phyloP scores from a whole-genome alignment of 768 basidiomycete genomes.

The Phallus indusiatus region DNA sequence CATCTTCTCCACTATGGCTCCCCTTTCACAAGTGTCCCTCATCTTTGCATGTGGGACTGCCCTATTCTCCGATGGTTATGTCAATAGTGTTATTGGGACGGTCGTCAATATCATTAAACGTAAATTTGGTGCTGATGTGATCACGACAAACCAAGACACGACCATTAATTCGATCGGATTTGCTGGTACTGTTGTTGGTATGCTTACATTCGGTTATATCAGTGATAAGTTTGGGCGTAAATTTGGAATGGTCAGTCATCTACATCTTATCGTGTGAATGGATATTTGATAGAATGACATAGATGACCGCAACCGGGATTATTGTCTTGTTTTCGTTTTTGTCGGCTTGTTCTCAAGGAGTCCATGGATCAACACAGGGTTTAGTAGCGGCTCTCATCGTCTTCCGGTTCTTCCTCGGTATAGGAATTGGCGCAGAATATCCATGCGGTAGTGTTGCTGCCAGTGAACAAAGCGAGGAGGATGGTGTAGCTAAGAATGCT shows the following conservation, averaged over 20 bases:
- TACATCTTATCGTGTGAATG: background rate
- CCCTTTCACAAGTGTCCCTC: slow-evolving; percentile 55
- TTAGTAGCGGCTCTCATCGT: slow-evolving; percentile 26
- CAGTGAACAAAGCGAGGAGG: slow-evolving; percentile 30
- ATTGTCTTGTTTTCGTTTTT: slow-evolving; percentile 28
- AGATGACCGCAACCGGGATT: slow-evolving; percentile 24
- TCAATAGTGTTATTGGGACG: slow-evolving; percentile 15
- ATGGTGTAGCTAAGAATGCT: slow-evolving; percentile 21
- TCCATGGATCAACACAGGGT: slow-evolving; percentile 18
- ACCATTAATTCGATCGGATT: slow-evolving; percentile 27
- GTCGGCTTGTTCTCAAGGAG: slow-evolving; percentile 24
- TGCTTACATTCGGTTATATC: slow-evolving; percentile 21
- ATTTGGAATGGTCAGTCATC: slow-evolving; percentile 20
- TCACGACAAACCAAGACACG: slow-evolving; percentile 18
- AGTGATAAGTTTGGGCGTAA: slow-evolving; percentile 29
- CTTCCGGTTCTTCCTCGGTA: slow-evolving; percentile 28
- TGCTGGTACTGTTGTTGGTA: slow-evolving; percentile 28
- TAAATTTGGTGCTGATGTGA: slow-evolving; percentile 24
- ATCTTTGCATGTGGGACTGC: slow-evolving; percentile 56
- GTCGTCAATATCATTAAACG: slow-evolving; percentile 22
- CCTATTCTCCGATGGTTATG: slow-evolving; percentile 18
- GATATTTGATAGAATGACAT: background rate
- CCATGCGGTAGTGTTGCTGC: slow-evolving; percentile 25
- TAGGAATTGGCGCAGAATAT: slow-evolving; percentile 26
- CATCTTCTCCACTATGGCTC: background rate